phyloP scores from a whole-genome alignment of 2,329 filamentous ascomycete species.

The Arthrinium phaeospermum region DNA sequence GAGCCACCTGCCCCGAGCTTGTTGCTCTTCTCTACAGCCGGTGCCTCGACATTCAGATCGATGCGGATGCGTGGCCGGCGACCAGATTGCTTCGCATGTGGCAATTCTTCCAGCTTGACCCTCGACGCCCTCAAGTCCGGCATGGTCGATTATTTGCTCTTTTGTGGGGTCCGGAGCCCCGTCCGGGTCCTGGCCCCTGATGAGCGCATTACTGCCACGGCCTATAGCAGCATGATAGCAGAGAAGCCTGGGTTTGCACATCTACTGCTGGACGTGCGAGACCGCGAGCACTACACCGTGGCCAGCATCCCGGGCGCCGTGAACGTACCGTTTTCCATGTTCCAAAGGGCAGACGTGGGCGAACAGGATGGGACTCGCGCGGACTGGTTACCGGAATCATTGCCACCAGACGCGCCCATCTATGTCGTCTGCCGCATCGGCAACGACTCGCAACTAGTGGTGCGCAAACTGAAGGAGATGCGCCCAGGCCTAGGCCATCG shows the following conservation, averaged over 20 bases:
- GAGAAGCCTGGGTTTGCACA: slow-evolving; percentile 41
- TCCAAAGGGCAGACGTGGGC: slow-evolving; percentile 40
- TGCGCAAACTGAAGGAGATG: slow-evolving; percentile 67
- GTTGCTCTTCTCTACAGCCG: slow-evolving; percentile 55
- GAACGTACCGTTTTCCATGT: slow-evolving; percentile 72
- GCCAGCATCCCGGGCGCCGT: slow-evolving; percentile 77
- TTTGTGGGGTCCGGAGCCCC: slow-evolving; percentile 72
- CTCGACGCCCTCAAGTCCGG: slow-evolving; percentile 66
- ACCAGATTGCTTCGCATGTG: slow-evolving; percentile 78
- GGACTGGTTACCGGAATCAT: slow-evolving; percentile 46
- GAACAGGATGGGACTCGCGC: slow-evolving; percentile 32
- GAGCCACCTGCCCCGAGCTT: slow-evolving; percentile 39
- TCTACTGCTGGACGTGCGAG: slow-evolving; percentile 81
- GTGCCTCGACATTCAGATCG: slow-evolving; percentile 66
- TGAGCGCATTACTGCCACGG: slow-evolving; percentile 70
- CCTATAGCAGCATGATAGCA: slow-evolving; percentile 54
- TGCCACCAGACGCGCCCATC: slow-evolving; percentile 58
- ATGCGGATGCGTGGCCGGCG: slow-evolving; percentile 75
- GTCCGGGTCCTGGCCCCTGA: slow-evolving; percentile 62
- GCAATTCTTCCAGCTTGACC: slow-evolving; percentile 65
- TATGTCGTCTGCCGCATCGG: slow-evolving; percentile 77
- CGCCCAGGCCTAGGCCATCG: slow-evolving; percentile 59
- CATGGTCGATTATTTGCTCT: slow-evolving; percentile 81
- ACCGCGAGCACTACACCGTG: slow-evolving; percentile 83
- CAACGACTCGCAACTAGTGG: slow-evolving; percentile 78